Evolutionary conservation across 2,329 filamentous ascomycete genomes (phyloP).

Genomic region (Fusarium concolor): DNA sequence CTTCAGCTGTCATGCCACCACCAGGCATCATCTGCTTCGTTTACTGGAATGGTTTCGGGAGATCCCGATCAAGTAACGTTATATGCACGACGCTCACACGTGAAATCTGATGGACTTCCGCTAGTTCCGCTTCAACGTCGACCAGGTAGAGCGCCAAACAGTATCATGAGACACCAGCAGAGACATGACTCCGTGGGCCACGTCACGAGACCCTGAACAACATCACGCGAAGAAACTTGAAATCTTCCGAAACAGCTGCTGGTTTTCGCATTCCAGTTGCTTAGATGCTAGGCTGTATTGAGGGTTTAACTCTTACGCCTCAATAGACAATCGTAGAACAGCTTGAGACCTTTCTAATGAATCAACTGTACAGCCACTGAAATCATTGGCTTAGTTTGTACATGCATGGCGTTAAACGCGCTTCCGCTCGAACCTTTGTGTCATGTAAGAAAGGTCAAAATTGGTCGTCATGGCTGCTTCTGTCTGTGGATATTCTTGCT

Average conservation of each 20-base stretch:
- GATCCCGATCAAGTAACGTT: constrained; percentile 32
- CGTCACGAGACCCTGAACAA: constrained; percentile 25
- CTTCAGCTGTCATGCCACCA: constrained; percentile 41
- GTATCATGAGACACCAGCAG: constrained; percentile 22
- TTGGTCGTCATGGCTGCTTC: neutral
- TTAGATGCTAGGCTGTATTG: constrained; percentile 2
- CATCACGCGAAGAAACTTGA: constrained; percentile 23
- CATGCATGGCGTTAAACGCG: constrained; percentile 13
- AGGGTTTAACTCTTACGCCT: constrained; percentile 6
- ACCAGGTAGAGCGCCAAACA: neutral
- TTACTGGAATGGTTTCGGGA: constrained; percentile 27
- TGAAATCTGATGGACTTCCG: constrained; percentile 5
- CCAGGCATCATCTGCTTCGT: constrained; percentile 37
- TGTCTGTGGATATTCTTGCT: neutral
- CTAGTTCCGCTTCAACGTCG: constrained; percentile 15
- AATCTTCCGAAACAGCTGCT: constrained; percentile 22
- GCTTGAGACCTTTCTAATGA: neutral
- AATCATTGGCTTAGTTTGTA: neutral
- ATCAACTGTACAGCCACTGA: constrained; percentile 17
- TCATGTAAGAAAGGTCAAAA: neutral
- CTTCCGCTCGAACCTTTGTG: neutral
- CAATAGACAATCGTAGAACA: neutral
- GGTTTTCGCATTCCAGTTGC: constrained; percentile 12
- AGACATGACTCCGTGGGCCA: constrained; percentile 25
- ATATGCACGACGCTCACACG: constrained; percentile 1